Evolutionary conservation across 2,329 filamentous ascomycete species (phyloP), one percentile per base, ranked within the genome.

Genomic region (Talaromyces pinophilus): DNA sequence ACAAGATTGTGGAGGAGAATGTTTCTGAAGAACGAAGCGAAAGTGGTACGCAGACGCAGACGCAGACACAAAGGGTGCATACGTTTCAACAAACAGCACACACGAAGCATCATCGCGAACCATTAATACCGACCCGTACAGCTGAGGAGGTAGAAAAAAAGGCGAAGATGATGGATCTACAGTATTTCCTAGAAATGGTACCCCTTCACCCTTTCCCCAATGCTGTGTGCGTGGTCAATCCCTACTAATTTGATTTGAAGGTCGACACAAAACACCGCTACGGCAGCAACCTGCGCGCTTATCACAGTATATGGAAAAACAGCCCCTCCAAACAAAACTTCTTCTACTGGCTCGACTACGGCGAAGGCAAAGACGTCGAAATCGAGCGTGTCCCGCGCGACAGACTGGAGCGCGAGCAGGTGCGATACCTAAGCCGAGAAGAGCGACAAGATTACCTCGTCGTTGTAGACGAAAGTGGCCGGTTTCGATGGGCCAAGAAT

Each of bases 321-420:
- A 82, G 87, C 1, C 83, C 91, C 33, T 94, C 92, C 0, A 86
- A 88, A 4, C 90, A 97, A 75, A 96, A 95, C 74, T 97, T 93
- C 83, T 97, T 97, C 77, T 94, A 93, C 79, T 97, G 93, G 93
- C 83, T 97, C 1, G 93, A 97, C 75, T 84, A 90, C 67, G 93
- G 93, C 5, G 89, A 89, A 59, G 93, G 93, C 0, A 87, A 82
- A 70, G 77, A 85, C 46, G 75, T 95, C 52, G 90, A 94, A 69
- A 81, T 94, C 13, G 85, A 87, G 3, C 84, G 86, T 0, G 92
- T 92, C 69, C 89, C 92, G 1, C 84, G 93, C 42, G 89, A 91
- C 67, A 83, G 87, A 15, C 81, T 97, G 6, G 91, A 95, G 62
- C 84, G 86, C 28, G 92, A 96, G 76, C 88, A 89, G 72, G 91